phyloP scores from a whole-genome alignment of 202 grass and related monocot genomes.

The Cymbopogon flexuosus region DNA sequence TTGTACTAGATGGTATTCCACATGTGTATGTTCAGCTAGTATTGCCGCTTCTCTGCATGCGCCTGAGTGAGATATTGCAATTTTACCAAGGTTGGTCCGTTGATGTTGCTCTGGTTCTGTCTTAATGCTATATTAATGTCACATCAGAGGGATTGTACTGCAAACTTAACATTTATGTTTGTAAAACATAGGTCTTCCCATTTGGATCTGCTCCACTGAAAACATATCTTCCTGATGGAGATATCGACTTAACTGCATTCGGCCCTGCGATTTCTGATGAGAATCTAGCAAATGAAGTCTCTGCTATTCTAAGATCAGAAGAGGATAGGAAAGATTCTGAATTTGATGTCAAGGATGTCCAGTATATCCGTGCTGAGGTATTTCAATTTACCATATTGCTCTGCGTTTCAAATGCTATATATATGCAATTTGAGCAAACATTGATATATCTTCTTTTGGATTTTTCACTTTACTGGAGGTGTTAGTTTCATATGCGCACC shows the following conservation, averaged over 20 bases:
- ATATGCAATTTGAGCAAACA: background rate
- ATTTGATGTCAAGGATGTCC: constrained; percentile 87
- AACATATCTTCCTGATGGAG: constrained; percentile 94
- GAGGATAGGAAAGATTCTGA: constrained; percentile 49
- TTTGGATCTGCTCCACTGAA: constrained; percentile 89
- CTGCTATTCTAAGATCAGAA: constrained; percentile 51
- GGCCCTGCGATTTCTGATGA: constrained; percentile 49
- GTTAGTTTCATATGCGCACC: background rate
- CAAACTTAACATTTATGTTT: constrained; percentile 5
- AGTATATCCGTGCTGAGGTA: constrained; percentile 86
- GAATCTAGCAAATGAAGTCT: constrained; percentile 52
- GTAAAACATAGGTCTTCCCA: constrained; percentile 55
- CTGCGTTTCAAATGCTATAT: background rate
- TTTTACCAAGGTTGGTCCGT: background rate
- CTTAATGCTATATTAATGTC: background rate
- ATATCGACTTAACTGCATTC: constrained; percentile 74
- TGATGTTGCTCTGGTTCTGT: background rate
- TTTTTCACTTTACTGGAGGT: background rate
- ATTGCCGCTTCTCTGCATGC: background rate
- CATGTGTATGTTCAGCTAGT: background rate
- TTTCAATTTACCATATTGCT: constrained; percentile 24
- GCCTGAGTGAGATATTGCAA: background rate
- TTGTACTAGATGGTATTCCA: background rate
- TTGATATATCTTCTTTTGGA: background rate
- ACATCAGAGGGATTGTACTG: background rate